Percentiles rank a stretch among this genome's conserved stretches.
phyloP scores from a whole-genome alignment of 2,329 filamentous ascomycete genomes.

The Plectosphaerella cucumerina region DNA sequence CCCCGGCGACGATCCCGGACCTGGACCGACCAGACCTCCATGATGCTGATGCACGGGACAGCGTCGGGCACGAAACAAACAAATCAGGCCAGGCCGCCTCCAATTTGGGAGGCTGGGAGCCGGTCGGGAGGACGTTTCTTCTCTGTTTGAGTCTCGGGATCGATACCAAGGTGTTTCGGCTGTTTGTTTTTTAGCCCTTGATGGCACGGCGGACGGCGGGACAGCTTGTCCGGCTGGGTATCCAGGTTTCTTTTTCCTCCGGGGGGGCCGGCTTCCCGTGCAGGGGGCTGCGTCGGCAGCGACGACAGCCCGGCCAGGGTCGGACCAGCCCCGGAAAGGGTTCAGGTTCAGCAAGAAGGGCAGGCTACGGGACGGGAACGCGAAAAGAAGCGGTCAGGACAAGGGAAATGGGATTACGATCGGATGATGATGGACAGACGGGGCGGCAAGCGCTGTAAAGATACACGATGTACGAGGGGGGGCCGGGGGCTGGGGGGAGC shows the following conservation, averaged over 20 bases:
- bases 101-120: not conserved
- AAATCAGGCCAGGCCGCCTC: no score
- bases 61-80: no score
- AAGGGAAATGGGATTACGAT: slow-evolving; percentile 9
- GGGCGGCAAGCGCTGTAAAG: not conserved
- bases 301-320: not conserved
- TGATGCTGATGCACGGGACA: no score
- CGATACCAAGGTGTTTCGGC: not conserved
- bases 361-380: not conserved
- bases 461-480: not conserved
- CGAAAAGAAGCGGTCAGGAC: slow-evolving; percentile 6
- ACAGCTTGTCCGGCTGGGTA: not conserved
- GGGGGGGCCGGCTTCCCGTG: no score
- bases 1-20: no score
- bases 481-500: not conserved
- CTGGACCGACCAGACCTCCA: no score
- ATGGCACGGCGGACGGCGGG: not conserved
- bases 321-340: slow-evolving; percentile 3
- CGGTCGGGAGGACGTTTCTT: not conserved
- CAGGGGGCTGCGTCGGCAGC: not conserved
- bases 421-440: slow-evolving; percentile 2
- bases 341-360: not conserved
- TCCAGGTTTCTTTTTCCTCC: no score
- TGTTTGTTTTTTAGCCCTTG: not conserved
- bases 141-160: not conserved